Base-by-base conservation (phyloP, 306 rosid species). In the Dryas drummondii region DNA sequence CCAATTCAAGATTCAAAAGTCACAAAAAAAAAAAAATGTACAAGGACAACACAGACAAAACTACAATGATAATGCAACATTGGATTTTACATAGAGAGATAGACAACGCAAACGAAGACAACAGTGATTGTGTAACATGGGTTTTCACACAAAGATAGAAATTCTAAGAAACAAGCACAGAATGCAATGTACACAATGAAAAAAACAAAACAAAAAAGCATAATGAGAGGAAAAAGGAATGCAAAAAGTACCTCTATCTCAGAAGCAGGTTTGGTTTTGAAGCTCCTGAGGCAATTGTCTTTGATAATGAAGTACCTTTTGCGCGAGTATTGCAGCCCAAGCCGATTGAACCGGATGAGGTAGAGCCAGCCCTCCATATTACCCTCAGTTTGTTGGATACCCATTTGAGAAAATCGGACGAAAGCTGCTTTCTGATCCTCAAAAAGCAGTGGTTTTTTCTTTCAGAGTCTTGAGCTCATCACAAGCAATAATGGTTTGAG, bases 301-400 rank as follows among this genome's bases (percentile, higher is more conserved):
- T 86, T 79, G 58, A 91, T 92, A 79, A 87, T 73, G 70, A 91
- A 89, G 85, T 77, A 93, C 64, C 93, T 84, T 74, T 86, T 88
- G 65, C 93, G 88, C 5, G 88, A 81, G 78, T 71, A 84, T 53
- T 82, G 87, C 79, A 89, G 78, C 27, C 93, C 92, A 74, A 89
- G 79, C 11, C 96, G 87, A 52, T 76, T 89, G 63, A 84, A 70
- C 32, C 92, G 87, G 53, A 93, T 56, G 58, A 88, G 87, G 81
- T 84, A 88, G 53, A 93, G 90, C 97, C 97, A 91, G 13, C 98
- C 98, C 67, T 93, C 98, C 98, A 91, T 91, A 76, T 71, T 71
- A 5, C 78, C 86, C 65, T 86, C 88, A 50, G 41, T 83, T 46
- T 75, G 75, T 10, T 74, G 51, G 14, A 64, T 63, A 70, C 79